Base-by-base conservation (phyloP, 805 yeast species). In the Cyberlindnera lachancei region DNA sequence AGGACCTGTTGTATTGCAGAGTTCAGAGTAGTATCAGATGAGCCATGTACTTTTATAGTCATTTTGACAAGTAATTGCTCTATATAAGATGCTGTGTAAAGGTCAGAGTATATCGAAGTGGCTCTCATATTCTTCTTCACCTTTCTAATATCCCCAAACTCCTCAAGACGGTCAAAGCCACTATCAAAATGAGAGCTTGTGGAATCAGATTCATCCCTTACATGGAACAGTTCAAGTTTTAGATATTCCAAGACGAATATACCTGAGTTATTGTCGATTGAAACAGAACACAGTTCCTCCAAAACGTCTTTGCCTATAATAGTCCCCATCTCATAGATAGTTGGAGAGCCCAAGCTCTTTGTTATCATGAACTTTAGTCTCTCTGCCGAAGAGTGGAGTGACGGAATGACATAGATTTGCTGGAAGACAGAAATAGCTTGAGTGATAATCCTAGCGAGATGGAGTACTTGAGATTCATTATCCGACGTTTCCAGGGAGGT, bases 131-230 rank as follows among this genome's bases (percentile, higher is more conserved):
- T n/a, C n/a, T n/a, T n/a, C n/a, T 25, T 25, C 5, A 51, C 40
- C 2, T 22, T 27, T 15, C 45, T 52, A 39, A 51, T 49, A 11
- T 38, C 53, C 10, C 34, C 42, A 31, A 51, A 48, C 4, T 35
- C 53, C 24, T 32, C 38, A 10, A 23, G 27, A n/a, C n/a, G n/a
- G n/a, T n/a, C n/a, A n/a, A n/a, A n/a, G n/a, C n/a, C n/a, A n/a
- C n/a, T n/a, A n/a, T n/a, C n/a, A n/a, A n/a, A n/a, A n/a, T n/a
- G n/a, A n/a, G n/a, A n/a, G n/a, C n/a, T n/a, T n/a, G n/a, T n/a
- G n/a, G 16, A 7, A 3, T 25, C 30, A 17, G 22, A 9, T 5
- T n/a, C 29, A 6, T 24, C 6, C 1, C 25, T 13, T 2, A 46
- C 5, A 1, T 15, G 9, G 4, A n/a, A n/a, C n/a, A n/a, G n/a